phyloP scores from a whole-genome alignment of 2,329 filamentous ascomycete genomes.

The Fusarium illudens region DNA sequence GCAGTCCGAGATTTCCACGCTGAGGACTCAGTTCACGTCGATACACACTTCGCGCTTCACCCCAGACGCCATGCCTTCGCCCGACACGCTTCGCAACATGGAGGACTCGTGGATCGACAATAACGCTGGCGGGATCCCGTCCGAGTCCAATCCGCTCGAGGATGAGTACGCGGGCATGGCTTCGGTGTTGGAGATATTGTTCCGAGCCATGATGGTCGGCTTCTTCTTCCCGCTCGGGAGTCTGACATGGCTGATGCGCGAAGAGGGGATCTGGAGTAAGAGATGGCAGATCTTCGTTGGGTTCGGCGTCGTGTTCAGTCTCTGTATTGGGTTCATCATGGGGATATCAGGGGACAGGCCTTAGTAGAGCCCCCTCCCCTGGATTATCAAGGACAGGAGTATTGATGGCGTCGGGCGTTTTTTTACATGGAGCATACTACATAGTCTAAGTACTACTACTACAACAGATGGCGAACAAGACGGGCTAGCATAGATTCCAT shows the following conservation, averaged over 20 bases:
- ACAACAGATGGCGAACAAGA: slow-evolving; percentile 8
- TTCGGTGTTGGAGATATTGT: slow-evolving; percentile 78
- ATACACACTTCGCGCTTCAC: slow-evolving; percentile 85
- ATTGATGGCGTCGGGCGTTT: slow-evolving; percentile 5
- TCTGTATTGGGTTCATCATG: slow-evolving; percentile 76
- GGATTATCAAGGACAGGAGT: neutral
- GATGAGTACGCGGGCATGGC: slow-evolving; percentile 61
- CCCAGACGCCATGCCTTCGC: slow-evolving; percentile 87
- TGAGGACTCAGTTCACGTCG: slow-evolving; percentile 88
- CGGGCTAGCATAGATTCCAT: slow-evolving; percentile 33
- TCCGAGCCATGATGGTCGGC: slow-evolving; percentile 88
- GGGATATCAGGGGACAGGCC: slow-evolving; percentile 50
- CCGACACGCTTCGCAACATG: slow-evolving; percentile 76
- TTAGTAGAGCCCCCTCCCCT: slow-evolving; percentile 5
- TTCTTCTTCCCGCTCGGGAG: slow-evolving; percentile 96
- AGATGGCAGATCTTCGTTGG: slow-evolving; percentile 87
- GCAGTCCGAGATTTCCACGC: slow-evolving; percentile 79
- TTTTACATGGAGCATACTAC: slow-evolving; percentile 7
- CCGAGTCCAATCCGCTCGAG: slow-evolving; percentile 50
- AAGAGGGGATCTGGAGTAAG: slow-evolving; percentile 87
- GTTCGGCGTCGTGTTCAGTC: slow-evolving; percentile 82
- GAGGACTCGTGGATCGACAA: slow-evolving; percentile 94
- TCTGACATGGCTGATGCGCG: slow-evolving; percentile 82
- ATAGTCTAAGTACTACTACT: slow-evolving; percentile 29
- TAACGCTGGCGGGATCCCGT: slow-evolving; percentile 56